These are phyloP conservation scores for Hymenoscyphus fructigenus DNA, from an alignment of 2,329 filamentous ascomycete species.

Conservation along the genomic window DNA sequence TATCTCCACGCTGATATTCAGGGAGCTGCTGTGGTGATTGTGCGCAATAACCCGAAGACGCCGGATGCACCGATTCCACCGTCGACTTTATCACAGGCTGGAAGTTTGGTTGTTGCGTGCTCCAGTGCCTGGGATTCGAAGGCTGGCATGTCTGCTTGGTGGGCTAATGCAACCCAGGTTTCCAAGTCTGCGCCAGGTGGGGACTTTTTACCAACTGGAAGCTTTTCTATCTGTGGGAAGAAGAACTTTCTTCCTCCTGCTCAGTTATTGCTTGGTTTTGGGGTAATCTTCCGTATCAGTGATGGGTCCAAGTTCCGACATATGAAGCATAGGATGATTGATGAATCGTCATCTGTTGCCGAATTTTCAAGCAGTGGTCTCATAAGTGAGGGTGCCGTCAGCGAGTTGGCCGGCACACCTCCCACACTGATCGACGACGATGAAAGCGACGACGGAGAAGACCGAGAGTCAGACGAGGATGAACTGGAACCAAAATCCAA, in stretches of 20 bases:
- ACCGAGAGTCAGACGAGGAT: slow-evolving; percentile 31
- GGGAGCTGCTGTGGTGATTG: slow-evolving; percentile 79
- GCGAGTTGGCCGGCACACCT: neutral
- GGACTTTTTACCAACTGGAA: slow-evolving; percentile 75
- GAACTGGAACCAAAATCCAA: slow-evolving; percentile 28
- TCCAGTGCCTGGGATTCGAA: slow-evolving; percentile 96
- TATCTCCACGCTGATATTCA: slow-evolving; percentile 90
- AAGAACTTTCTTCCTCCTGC: slow-evolving; percentile 91
- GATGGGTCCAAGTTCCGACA: slow-evolving; percentile 83
- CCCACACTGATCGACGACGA: slow-evolving; percentile 13
- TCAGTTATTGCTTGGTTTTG: slow-evolving; percentile 84
- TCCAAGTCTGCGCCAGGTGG: slow-evolving; percentile 79
- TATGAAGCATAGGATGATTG: slow-evolving; percentile 67
- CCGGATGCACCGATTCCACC: slow-evolving; percentile 87
- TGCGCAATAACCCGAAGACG: slow-evolving; percentile 80
- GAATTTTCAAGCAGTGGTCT: neutral
- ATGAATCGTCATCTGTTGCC: slow-evolving; percentile 21
- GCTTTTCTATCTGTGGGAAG: slow-evolving; percentile 78
- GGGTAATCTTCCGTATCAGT: slow-evolving; percentile 82
- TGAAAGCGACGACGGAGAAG: slow-evolving; percentile 21
- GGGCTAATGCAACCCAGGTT: slow-evolving; percentile 88
- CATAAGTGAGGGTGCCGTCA: neutral
- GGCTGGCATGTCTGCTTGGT: slow-evolving; percentile 93
- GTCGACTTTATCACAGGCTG: slow-evolving; percentile 86
- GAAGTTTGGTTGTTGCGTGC: slow-evolving; percentile 77